Conservation (phyloP, 495 filamentous ascomycete genomes). For the Penicillium ucsense region DNA sequence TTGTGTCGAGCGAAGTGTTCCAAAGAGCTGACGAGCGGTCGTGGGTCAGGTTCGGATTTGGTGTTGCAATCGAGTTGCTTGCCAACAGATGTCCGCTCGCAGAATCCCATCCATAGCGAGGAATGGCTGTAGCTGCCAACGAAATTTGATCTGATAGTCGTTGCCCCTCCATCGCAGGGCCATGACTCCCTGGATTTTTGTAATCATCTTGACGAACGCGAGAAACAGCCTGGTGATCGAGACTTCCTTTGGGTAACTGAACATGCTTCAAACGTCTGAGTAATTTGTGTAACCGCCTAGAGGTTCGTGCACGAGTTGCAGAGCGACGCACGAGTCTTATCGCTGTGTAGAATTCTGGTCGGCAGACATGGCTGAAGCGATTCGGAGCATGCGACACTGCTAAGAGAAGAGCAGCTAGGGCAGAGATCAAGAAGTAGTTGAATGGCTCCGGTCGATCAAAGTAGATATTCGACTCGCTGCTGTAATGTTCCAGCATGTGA, state of each 20-base stretch:
- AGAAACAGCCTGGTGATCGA: background rate
- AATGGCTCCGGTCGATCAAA: conserved; percentile 67
- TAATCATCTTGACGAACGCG: background rate
- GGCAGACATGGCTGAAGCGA: conserved; percentile 56
- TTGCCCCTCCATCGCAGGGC: too few species aligned
- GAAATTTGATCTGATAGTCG: too few species aligned
- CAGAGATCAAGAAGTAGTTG: conserved; percentile 75
- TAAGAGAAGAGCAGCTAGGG: conserved; percentile 69
- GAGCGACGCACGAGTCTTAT: conserved; percentile 67
- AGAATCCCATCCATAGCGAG: too few species aligned
- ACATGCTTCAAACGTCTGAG: conserved; percentile 31
- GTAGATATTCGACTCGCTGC: conserved; percentile 65
- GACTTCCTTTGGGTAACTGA: conserved; percentile 13
- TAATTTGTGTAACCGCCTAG: conserved; percentile 30
- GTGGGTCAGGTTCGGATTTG: background rate
- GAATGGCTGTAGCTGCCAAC: too few species aligned
- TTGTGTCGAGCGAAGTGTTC: conserved; percentile 11
- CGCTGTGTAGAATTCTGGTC: conserved; percentile 71
- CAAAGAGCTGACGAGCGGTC: conserved; percentile 6
- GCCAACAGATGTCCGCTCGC: too few species aligned
- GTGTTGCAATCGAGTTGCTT: too few species aligned
- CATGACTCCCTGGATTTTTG: background rate
- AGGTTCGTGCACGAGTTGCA: conserved; percentile 26
- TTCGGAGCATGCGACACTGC: conserved; percentile 69
- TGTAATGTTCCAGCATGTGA: conserved; percentile 59